These are phyloP conservation scores for Lactarius indigo DNA, from an alignment of 768 basidiomycete genomes.

Conservation along the genomic window DNA sequence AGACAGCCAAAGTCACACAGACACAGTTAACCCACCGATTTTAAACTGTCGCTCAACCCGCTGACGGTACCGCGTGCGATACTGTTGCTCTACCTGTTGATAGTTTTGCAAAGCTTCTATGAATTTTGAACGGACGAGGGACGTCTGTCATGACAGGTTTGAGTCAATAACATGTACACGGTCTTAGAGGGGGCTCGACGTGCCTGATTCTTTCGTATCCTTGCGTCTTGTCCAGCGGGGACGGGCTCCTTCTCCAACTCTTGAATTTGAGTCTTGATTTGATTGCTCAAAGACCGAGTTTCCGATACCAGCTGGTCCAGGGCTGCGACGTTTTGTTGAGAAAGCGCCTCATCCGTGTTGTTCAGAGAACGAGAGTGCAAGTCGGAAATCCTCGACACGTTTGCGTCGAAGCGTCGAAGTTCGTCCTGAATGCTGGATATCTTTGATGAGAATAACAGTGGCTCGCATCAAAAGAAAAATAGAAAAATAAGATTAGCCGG, in stretches of 20 bases:
- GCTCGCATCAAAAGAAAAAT: neutral
- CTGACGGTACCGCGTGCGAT: slow-evolving; percentile 74
- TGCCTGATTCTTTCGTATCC: slow-evolving; percentile 78
- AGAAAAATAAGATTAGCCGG: neutral
- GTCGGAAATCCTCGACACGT: slow-evolving; percentile 65
- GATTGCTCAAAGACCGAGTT: slow-evolving; percentile 65
- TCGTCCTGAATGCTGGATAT: slow-evolving; percentile 73
- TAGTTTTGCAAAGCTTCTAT: slow-evolving; percentile 84
- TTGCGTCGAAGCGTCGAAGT: slow-evolving; percentile 62
- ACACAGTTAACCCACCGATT: slow-evolving; percentile 52
- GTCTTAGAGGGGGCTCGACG: slow-evolving; percentile 14
- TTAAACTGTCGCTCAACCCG: slow-evolving; percentile 83
- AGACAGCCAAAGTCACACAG: neutral
- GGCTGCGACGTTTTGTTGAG: slow-evolving; percentile 56
- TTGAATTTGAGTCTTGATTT: slow-evolving; percentile 70
- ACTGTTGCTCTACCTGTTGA: slow-evolving; percentile 77
- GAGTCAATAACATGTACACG: neutral
- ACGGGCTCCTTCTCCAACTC: slow-evolving; percentile 64
- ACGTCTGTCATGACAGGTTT: slow-evolving; percentile 14
- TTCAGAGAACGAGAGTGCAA: slow-evolving; percentile 73
- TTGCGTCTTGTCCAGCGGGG: slow-evolving; percentile 60
- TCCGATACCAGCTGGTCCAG: slow-evolving; percentile 68
- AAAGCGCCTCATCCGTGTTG: slow-evolving; percentile 66
- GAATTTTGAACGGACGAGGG: slow-evolving; percentile 46
- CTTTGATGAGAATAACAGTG: slow-evolving; percentile 36